Base-by-base conservation (phyloP, 2,329 filamentous ascomycete genomes). In the Zasmidium citrigriseum region DNA sequence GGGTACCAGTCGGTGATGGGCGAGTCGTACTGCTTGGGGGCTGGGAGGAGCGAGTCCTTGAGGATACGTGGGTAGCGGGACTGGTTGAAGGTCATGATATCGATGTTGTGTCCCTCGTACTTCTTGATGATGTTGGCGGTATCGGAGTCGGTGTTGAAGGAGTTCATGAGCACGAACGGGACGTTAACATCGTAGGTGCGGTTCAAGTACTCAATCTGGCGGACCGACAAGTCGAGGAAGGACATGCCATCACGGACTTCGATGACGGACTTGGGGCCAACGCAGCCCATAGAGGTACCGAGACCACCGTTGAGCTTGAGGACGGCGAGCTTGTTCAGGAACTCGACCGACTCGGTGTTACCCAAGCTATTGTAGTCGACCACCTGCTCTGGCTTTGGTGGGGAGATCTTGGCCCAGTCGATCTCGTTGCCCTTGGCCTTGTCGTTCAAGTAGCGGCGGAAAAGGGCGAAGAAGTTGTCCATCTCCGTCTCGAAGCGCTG, bases 161-260 rank as follows among this genome's bases (percentile, higher is more conserved):
- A 98, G 88, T 99, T 99, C 95, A 99, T 99, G 70, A 99, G 88
- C 68, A 99, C 88, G 79, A 99, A 97, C 50, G 95, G 95, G 29
- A 99, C 95, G 76, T 97, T 98, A 77, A 96, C 91, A 70, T 89
- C 86, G 83, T 97, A 98, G 66, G 92, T 98, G 78, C 93, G 90
- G 89, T 99, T 99, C 70, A 99, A 89, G 84, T 92, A 96, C 83
- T 99, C 95, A 75, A 99, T 96, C 84, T 99, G 95, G 73, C 95
- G 91, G 71, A 99, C 95, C 20, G 95, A 98, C 71, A 99, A 85
- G 80, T 99, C 95, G 68, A 99, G 86, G 88, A 99, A 99, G 70
- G 95, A 99, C 95, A 98, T 99, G 86, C 95, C 95, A 72, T 99
- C 95, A 79, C 95, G 92, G 75, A 99, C 95, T 79, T 99, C 95